Evolutionary conservation across 345 rosid genomes (phyloP).

Genomic region (Cochlearia excelsa): DNA sequence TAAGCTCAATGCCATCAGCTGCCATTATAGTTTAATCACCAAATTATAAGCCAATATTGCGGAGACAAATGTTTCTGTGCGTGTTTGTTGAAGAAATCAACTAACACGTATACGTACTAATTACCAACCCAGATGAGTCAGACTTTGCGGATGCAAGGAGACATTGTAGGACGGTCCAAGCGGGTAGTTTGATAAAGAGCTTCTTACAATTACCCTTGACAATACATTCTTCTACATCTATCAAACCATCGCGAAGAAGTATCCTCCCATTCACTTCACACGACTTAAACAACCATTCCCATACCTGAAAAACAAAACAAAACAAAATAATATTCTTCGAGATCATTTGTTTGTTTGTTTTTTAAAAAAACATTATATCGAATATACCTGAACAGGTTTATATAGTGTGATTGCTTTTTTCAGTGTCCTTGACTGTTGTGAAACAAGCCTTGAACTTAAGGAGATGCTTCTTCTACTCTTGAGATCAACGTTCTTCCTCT

Average conservation of each 20-base stretch:
- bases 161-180: constrained; percentile 74
- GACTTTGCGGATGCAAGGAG: constrained; percentile 66
- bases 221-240: constrained; percentile 59
- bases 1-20: constrained; percentile 68
- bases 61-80: neutral
- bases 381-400: constrained; percentile 62
- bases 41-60: neutral
- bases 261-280: constrained; percentile 75
- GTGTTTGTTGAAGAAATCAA: constrained; percentile 1
- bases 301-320: constrained; percentile 48
- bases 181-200: constrained; percentile 54
- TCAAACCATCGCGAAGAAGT: constrained; percentile 56
- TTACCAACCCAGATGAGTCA: constrained; percentile 58
- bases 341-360: no score
- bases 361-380: no score
- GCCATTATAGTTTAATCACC: constrained; percentile 6
- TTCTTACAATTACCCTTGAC: constrained; percentile 59
- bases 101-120: constrained; percentile 46
- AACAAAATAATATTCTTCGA: no score
- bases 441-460: constrained; percentile 40
- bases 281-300: constrained; percentile 89
- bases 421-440: constrained; percentile 55
- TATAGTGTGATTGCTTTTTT: constrained; percentile 55
- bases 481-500: constrained; percentile 33
- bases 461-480: constrained; percentile 50